A percentile compares a stretch with the other conserved stretches of the same genome.
These are phyloP conservation scores for Aschersonia sp. DNA, from an alignment of 2,329 filamentous ascomycete genomes.

Conservation along the genomic window DNA sequence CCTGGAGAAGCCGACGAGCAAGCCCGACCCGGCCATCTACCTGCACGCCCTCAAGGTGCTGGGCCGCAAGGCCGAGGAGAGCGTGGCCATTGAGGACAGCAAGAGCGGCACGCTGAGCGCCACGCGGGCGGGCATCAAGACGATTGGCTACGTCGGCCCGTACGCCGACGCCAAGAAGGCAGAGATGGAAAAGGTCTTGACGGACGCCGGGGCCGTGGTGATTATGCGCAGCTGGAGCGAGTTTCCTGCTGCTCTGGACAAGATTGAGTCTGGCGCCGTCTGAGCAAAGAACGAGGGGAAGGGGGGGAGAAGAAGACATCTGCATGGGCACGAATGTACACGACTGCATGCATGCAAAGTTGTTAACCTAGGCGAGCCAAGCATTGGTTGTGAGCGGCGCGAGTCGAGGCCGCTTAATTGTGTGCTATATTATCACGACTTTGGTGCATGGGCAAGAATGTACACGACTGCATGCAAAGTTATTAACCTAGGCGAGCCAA, in stretches of 20 bases:
- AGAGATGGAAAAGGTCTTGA: constrained; percentile 49
- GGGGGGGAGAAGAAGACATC: neutral
- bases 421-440: too few relatives aligned
- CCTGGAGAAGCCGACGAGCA: constrained; percentile 66
- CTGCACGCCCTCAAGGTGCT: constrained; percentile 60
- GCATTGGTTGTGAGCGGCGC: too few relatives aligned
- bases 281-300: neutral
- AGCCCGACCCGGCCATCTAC: constrained; percentile 86
- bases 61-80: constrained; percentile 55
- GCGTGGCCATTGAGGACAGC: constrained; percentile 76
- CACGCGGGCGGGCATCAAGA: constrained; percentile 62
- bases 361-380: too few relatives aligned
- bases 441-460: too few relatives aligned
- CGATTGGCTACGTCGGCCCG: constrained; percentile 74
- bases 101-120: constrained; percentile 67
- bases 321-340: too few relatives aligned
- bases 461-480: too few relatives aligned
- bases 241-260: constrained; percentile 31
- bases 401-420: too few relatives aligned
- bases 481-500: too few relatives aligned
- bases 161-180: constrained; percentile 48
- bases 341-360: too few relatives aligned
- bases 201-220: constrained; percentile 44
- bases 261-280: constrained; percentile 25
- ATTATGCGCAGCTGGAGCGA: constrained; percentile 48